Evolutionary conservation across 441 rosid species (phyloP), one percentile per base, ranked within the genome.

Genomic region (Kokia cookei): DNA sequence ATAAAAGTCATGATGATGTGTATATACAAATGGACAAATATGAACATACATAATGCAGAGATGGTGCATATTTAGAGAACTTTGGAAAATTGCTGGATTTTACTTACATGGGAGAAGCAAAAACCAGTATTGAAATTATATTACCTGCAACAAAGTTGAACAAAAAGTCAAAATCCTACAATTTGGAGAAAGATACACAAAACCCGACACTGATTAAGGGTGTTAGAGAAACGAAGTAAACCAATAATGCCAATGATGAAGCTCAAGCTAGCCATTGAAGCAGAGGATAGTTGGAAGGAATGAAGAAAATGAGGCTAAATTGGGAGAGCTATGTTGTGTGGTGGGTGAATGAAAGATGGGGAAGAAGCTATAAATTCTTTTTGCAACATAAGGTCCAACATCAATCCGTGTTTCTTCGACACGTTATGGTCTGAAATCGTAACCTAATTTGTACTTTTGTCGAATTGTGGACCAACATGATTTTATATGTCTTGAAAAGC

Each of bases 21-120:
- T 32, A 32, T 4, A 32, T 32, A 32, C 37, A 32, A 32, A 5
- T 32, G 37, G 37, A 32, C 37, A 32, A 4, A 5, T 32, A 32
- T 32, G 37, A 32, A 32, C 37, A 32, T 4, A 32, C 37, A 32
- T 32, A 32, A 24, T n/a, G 19, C 19, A 15, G 19, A 50, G 17
- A 50, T 14, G 6, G 54, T 50, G 19, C 59, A 53, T n/a, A 8
- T 54, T 10, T 19, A 19, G 37, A 58, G 48, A 67, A 48, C 65
- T 61, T 8, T 19, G 17, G 59, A 50, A 15, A 48, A 4, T 13
- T 0, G 40, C 7, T 47, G 59, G 7, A 12, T 60, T 69, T 48
- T 40, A 81, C 91, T 89, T 83, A 84, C 91, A 83, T 68, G 77
- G 89, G 91, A 76, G 85, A 84, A 60, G 86, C 61, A 74, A 82